A percentile compares a stretch with the other conserved stretches of the same genome.
These are phyloP conservation scores for Lichtheimia hyalospora DNA, from an alignment of 371 early-diverging fungal genomes.

Conservation along the genomic window DNA sequence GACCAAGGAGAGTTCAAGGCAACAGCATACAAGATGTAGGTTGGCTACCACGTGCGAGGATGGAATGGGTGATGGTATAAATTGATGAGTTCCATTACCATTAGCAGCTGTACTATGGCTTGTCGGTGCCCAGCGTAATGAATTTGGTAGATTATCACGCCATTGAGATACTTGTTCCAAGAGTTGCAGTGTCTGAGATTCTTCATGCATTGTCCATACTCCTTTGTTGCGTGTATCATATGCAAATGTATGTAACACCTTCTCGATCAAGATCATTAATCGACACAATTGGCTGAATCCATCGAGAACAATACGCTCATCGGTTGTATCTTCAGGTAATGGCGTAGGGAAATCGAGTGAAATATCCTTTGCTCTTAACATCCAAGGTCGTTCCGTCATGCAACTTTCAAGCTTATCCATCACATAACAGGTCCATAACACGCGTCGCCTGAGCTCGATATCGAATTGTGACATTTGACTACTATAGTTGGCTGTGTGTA, in stretches of 20 bases:
- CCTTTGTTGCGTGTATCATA: slow-evolving; percentile 27
- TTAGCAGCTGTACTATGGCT: not conserved
- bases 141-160: slow-evolving; percentile 30
- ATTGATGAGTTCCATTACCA: too few species aligned
- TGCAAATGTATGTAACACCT: slow-evolving; percentile 33
- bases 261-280: slow-evolving; percentile 41
- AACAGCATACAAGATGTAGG: slow-evolving; percentile 35
- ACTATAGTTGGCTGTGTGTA: slow-evolving; percentile 37
- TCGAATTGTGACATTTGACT: slow-evolving; percentile 44
- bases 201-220: slow-evolving; percentile 38
- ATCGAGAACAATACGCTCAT: slow-evolving; percentile 26
- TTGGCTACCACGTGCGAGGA: slow-evolving; percentile 28
- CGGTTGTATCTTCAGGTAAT: slow-evolving; percentile 37
- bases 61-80: slow-evolving; percentile 5
- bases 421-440: slow-evolving; percentile 47
- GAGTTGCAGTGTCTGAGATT: slow-evolving; percentile 32
- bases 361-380: slow-evolving; percentile 36
- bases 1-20: slow-evolving; percentile 37
- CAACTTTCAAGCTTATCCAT: slow-evolving; percentile 46
- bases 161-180: slow-evolving; percentile 36
- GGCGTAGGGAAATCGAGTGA: slow-evolving; percentile 34
- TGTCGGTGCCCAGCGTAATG: slow-evolving; percentile 28
- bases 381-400: slow-evolving; percentile 40
- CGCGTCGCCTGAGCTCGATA: slow-evolving; percentile 39
- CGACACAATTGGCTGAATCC: slow-evolving; percentile 41